phyloP scores from a whole-genome alignment of 306 rosid species.

The Rosa lucieae region DNA sequence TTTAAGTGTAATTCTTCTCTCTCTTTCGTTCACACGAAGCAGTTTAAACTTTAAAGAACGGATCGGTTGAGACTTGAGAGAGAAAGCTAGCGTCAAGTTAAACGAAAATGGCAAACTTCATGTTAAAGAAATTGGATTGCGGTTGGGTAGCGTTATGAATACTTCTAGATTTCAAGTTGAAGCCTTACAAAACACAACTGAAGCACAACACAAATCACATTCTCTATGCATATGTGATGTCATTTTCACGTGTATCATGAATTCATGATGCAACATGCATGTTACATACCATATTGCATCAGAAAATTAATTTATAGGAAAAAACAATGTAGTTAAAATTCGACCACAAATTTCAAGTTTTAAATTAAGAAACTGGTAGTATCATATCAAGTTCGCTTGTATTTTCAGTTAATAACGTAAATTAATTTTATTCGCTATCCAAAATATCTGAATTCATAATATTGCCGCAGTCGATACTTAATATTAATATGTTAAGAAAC shows the following conservation, averaged over 20 bases:
- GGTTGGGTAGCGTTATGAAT: neutral
- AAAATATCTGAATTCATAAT: neutral
- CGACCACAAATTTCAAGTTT: too few relatives aligned
- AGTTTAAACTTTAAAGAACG: neutral
- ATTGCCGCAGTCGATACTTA: fast-evolving
- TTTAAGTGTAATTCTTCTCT: neutral
- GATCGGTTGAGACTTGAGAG: neutral
- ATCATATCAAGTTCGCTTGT: neutral
- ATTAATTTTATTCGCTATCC: neutral
- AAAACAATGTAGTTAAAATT: neutral
- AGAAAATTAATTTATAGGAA: neutral
- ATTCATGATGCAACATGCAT: neutral
- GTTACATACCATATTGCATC: neutral
- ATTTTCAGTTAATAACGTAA: neutral
- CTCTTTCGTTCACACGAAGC: neutral
- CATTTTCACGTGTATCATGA: neutral
- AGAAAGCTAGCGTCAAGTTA: neutral
- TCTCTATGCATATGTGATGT: neutral
- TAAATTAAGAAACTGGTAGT: neutral
- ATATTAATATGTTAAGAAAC: neutral
- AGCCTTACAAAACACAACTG: neutral
- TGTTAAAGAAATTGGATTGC: constrained; percentile 13
- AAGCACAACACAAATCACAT: neutral
- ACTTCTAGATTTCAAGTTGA: neutral
- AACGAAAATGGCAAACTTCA: constrained; percentile 10